Evolutionary conservation across 306 rosid genomes (phyloP).

Genomic region (Castanea crenata): DNA sequence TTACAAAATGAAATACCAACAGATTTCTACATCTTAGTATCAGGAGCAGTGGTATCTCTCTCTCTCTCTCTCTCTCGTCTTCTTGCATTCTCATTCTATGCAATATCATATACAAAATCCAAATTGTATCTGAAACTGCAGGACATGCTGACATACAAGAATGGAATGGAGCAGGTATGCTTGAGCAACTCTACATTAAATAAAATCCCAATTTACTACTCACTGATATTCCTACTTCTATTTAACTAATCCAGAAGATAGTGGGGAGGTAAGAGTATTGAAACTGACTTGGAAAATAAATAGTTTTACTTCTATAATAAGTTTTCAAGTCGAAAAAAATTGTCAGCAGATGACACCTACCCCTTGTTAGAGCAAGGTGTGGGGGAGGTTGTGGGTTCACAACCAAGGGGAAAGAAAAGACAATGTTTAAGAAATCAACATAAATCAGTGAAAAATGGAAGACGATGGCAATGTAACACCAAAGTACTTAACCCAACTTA

Average conservation of each 20-base stretch:
- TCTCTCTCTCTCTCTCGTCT: conserved; percentile 12
- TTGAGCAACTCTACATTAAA: conserved; percentile 10
- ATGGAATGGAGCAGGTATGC: conserved; percentile 76
- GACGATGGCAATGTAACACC: too few species aligned
- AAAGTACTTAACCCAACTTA: not conserved
- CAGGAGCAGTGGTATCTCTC: conserved; percentile 68
- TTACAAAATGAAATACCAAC: conserved; percentile 80
- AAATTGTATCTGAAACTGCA: conserved; percentile 44
- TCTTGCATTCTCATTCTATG: conserved; percentile 14
- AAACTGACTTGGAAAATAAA: too few species aligned
- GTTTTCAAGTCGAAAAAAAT: not conserved
- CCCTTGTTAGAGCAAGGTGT: too few species aligned
- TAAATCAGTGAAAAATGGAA: too few species aligned
- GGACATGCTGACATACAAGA: conserved; percentile 66
- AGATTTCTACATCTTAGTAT: conserved; percentile 71
- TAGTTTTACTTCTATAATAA: not conserved
- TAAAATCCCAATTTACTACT: conserved; percentile 13
- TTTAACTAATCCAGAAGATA: not conserved
- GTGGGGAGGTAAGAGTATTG: not conserved
- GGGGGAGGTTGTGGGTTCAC: too few species aligned
- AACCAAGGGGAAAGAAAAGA: too few species aligned
- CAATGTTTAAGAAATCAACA: too few species aligned
- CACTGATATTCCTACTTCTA: not conserved
- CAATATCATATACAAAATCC: conserved; percentile 14
- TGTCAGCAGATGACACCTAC: too few species aligned